Conservation (phyloP, 2,329 filamentous ascomycete genomes). For the Pseudogymnoascus sp. region DNA sequence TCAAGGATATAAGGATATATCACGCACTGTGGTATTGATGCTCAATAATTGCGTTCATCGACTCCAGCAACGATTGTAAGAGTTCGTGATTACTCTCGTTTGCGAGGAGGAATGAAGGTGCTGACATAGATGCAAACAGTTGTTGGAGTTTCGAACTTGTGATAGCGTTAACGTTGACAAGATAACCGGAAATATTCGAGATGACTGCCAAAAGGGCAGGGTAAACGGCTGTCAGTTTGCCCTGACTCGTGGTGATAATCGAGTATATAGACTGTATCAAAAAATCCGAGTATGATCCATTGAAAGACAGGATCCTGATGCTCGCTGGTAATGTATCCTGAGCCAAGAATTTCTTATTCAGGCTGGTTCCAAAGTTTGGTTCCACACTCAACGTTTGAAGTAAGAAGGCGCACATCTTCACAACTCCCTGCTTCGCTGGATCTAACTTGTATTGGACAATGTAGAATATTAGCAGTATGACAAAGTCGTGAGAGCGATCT, state of each 20-base stretch:
- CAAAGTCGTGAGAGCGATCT: constrained; percentile 84
- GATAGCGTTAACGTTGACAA: constrained; percentile 65
- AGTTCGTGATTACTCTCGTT: constrained; percentile 87
- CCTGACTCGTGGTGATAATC: constrained; percentile 84
- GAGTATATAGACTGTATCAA: constrained; percentile 91
- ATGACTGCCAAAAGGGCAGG: constrained; percentile 86
- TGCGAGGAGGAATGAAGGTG: constrained; percentile 81
- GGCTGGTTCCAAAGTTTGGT: constrained; percentile 76
- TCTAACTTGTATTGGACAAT: constrained; percentile 84
- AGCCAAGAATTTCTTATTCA: constrained; percentile 82
- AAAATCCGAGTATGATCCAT: constrained; percentile 87
- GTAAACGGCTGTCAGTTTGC: constrained; percentile 83
- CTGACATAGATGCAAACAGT: constrained; percentile 85
- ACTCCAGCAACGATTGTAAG: constrained; percentile 74
- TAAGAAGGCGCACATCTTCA: constrained; percentile 96
- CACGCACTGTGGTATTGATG: constrained; percentile 70
- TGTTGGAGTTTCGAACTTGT: constrained; percentile 79
- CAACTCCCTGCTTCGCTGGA: constrained; percentile 78
- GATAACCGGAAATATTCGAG: constrained; percentile 83
- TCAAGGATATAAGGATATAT: constrained; percentile 1
- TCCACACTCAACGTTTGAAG: constrained; percentile 93
- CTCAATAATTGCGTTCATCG: constrained; percentile 82
- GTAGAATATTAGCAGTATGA: constrained; percentile 85
- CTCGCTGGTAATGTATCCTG: constrained; percentile 79
- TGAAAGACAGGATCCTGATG: constrained; percentile 77